These are phyloP conservation scores for Helotiales sp. DNA, from an alignment of 2,329 filamentous ascomycete species.

Conservation along the genomic window DNA sequence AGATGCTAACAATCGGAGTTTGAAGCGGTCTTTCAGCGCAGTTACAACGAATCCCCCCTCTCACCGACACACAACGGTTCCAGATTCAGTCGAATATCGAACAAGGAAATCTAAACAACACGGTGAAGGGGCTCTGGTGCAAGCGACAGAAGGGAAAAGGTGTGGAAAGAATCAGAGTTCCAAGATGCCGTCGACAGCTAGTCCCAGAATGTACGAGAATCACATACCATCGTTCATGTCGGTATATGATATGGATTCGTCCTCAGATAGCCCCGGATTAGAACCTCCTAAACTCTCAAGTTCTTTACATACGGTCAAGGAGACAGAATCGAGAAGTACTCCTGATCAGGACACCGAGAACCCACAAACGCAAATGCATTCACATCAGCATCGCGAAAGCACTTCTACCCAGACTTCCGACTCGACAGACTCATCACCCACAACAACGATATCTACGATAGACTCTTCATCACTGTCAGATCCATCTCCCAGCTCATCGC, in stretches of 20 bases:
- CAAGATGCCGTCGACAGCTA: conserved; percentile 63
- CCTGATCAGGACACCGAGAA: conserved; percentile 4
- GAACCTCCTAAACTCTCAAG: conserved; percentile 25
- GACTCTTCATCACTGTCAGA: conserved; percentile 90
- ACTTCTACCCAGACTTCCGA: conserved; percentile 77
- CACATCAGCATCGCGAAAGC: conserved; percentile 72
- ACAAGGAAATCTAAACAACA: conserved; percentile 18
- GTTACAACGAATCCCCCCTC: conserved; percentile 21
- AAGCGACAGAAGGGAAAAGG: conserved; percentile 20
- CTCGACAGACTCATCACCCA: conserved; percentile 92
- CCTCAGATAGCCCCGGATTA: conserved; percentile 25
- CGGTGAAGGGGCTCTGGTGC: conserved; percentile 15
- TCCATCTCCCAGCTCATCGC: conserved; percentile 86
- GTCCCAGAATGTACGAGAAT: conserved; percentile 63
- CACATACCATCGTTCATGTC: conserved; percentile 77
- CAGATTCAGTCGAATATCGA: conserved; percentile 12
- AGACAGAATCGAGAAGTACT: conserved; percentile 6
- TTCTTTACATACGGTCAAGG: conserved; percentile 15
- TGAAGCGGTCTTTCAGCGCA: conserved; percentile 32
- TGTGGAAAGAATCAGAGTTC: conserved; percentile 7
- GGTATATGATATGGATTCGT: conserved; percentile 64
- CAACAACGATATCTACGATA: conserved; percentile 88
- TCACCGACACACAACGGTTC: conserved; percentile 19
- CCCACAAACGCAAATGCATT: conserved; percentile 26
- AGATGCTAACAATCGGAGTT: conserved; percentile 32